Evolutionary conservation across 805 yeast genomes (phyloP).

Genomic region (Hemisphaericaspora nanyangensis): DNA sequence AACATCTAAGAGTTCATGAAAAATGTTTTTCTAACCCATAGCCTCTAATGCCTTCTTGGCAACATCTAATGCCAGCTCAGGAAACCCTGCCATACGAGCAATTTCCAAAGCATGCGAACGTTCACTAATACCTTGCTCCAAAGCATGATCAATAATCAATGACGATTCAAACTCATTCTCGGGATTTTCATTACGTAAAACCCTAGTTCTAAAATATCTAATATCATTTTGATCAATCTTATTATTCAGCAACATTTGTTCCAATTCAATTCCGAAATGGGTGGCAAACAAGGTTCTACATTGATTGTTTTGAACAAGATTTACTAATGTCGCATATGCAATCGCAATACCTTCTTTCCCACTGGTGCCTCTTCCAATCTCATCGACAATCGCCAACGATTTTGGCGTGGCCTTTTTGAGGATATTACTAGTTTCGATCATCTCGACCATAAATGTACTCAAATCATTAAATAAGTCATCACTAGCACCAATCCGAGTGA

Average conservation of each 20-base stretch:
- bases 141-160: conserved; percentile 50
- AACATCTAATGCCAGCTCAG: conserved; percentile 48
- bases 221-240: conserved; percentile 22
- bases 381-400: conserved; percentile 68
- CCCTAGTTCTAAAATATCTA: conserved; percentile 30
- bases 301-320: conserved; percentile 49
- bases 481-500: conserved; percentile 82
- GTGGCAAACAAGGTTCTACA: conserved; percentile 87
- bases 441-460: conserved; percentile 85
- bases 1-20: too few relatives aligned
- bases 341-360: conserved; percentile 80
- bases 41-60: conserved; percentile 37
- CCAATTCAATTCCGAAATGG: conserved; percentile 54
- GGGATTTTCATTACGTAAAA: conserved; percentile 11
- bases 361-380: conserved; percentile 84
- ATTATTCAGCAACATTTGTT: conserved; percentile 32
- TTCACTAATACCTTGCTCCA: conserved; percentile 64
- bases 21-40: too few relatives aligned
- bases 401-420: conserved; percentile 50
- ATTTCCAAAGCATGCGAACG: conserved; percentile 75
- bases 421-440: conserved; percentile 64
- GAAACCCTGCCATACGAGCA: conserved; percentile 79
- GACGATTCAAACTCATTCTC: conserved; percentile 12
- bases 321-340: conserved; percentile 70
- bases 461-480: conserved; percentile 74